A percentile compares a stretch with the other conserved stretches of the same genome.
These are phyloP conservation scores for Mortierella sp. DNA, from an alignment of 371 early-diverging fungal species.

Conservation along the genomic window DNA sequence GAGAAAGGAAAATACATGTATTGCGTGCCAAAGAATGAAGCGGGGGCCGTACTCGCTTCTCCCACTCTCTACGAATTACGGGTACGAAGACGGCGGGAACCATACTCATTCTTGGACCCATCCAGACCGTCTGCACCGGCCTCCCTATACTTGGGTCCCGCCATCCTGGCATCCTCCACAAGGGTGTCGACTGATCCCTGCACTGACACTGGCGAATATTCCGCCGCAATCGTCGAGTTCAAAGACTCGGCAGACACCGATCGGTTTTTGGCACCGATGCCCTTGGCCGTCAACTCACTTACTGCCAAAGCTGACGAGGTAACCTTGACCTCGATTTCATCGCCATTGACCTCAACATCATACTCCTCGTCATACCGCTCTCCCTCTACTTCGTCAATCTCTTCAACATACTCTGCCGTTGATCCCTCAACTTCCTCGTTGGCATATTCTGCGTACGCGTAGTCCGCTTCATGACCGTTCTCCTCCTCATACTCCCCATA, in stretches of 20 bases:
- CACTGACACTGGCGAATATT: slow-evolving; percentile 1
- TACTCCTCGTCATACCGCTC: neutral
- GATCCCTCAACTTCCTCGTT: slow-evolving; percentile 8
- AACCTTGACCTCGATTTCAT: slow-evolving; percentile 10
- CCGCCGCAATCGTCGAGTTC: neutral
- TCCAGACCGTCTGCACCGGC: neutral
- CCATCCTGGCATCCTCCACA: slow-evolving; percentile 13
- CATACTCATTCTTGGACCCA: neutral
- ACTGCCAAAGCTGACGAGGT: neutral
- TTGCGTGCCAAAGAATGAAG: neutral
- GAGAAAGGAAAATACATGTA: neutral
- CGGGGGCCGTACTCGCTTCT: neutral
- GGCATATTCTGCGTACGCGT: neutral
- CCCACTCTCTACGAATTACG: neutral
- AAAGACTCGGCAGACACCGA: neutral
- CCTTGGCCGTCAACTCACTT: neutral
- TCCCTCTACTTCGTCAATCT: slow-evolving; percentile 1
- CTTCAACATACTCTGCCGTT: neutral
- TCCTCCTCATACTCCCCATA: slow-evolving; percentile 16
- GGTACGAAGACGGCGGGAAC: slow-evolving; percentile 16
- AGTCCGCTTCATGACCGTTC: neutral
- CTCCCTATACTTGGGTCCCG: neutral
- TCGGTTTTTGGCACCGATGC: slow-evolving; percentile 1
- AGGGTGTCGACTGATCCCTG: slow-evolving; percentile 12
- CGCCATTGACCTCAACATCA: slow-evolving; percentile 7